phyloP scores from a whole-genome alignment of 305 asterid species.

The Rubia tinctorum region DNA sequence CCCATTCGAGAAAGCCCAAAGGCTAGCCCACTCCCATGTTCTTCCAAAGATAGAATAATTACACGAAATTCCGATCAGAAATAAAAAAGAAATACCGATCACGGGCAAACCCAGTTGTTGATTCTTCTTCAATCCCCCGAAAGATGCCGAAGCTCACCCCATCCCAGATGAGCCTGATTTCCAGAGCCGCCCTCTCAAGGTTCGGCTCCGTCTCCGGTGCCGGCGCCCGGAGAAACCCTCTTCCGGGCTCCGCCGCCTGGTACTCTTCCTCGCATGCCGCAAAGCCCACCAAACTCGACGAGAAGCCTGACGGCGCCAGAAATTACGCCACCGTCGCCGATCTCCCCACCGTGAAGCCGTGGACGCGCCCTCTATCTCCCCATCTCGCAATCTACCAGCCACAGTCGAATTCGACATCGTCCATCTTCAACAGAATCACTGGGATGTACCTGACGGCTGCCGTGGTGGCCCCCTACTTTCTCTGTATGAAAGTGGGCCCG shows the following conservation, averaged over 20 bases:
- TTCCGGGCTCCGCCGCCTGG: constrained; percentile 8
- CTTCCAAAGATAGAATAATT: background rate
- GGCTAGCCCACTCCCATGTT: background rate
- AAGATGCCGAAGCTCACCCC: constrained; percentile 6
- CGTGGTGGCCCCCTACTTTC: constrained; percentile 24
- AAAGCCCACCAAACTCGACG: background rate
- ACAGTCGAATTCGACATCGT: constrained; percentile 33
- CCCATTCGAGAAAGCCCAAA: constrained; percentile 1
- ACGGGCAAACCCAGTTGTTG: background rate
- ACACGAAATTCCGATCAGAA: background rate
- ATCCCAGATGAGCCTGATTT: constrained; percentile 4
- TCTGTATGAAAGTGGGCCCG: constrained; percentile 36
- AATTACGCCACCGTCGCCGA: background rate
- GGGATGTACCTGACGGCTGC: constrained; percentile 27
- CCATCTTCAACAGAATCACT: constrained; percentile 40
- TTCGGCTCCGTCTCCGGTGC: background rate
- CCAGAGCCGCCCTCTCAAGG: constrained; percentile 8
- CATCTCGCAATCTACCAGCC: constrained; percentile 52
- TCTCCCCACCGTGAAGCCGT: constrained; percentile 1
- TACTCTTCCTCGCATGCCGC: background rate
- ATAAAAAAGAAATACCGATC: background rate
- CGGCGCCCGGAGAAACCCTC: background rate
- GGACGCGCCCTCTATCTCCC: constrained; percentile 44
- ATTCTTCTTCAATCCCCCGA: background rate
- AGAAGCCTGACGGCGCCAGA: constrained; percentile 1